These are phyloP conservation scores for Solanum sejunctum DNA, from an alignment of 257 asterid species.

Conservation along the genomic window DNA sequence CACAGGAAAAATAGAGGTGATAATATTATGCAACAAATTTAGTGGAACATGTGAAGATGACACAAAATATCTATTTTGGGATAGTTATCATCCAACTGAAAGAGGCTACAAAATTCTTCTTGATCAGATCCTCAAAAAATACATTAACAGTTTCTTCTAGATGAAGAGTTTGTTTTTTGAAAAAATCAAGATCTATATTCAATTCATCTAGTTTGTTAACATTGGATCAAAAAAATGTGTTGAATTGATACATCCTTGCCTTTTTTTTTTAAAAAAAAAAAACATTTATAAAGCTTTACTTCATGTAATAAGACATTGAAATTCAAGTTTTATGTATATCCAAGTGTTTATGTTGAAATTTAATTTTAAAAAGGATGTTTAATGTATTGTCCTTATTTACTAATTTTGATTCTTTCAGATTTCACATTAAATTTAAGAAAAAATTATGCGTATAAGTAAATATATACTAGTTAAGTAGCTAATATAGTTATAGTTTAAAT, in stretches of 20 bases:
- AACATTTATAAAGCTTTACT: not conserved
- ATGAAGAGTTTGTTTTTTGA: not conserved
- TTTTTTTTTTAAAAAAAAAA: not conserved
- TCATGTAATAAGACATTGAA: not conserved
- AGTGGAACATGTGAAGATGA: constrained; percentile 17
- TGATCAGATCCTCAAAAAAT: not conserved
- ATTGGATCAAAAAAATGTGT: not conserved
- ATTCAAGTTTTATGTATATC: not conserved
- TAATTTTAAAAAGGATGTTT: not conserved
- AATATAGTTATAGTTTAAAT: too few species aligned
- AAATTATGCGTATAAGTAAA: too few species aligned
- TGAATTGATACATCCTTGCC: not conserved
- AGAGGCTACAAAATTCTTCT: constrained; percentile 16
- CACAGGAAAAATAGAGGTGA: constrained; percentile 16
- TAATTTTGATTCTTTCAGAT: not conserved
- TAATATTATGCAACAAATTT: constrained; percentile 11
- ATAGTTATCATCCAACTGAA: constrained; percentile 30
- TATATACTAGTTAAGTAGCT: too few species aligned
- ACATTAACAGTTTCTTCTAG: not conserved
- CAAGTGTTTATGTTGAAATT: not conserved
- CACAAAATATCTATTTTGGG: constrained; percentile 25
- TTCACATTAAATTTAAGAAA: not conserved
- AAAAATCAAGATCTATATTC: not conserved
- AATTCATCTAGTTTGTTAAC: not conserved
- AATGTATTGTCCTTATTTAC: not conserved